These are phyloP conservation scores for Picea mariana DNA, from an alignment of 83 land plant genomes.

Conservation along the genomic window DNA sequence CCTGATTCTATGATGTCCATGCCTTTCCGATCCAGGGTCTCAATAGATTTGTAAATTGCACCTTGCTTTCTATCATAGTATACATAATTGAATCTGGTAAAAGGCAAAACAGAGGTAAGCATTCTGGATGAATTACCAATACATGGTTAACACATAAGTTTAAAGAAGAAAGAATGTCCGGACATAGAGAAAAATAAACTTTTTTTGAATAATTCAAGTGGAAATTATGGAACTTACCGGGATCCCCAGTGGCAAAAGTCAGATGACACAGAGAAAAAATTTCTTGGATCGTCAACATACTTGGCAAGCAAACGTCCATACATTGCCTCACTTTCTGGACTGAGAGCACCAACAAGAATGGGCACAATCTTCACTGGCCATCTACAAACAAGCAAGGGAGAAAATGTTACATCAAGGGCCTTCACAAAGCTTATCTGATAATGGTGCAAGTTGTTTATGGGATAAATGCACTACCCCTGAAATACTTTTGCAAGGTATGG, in stretches of 20 bases:
- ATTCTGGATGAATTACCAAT: background rate
- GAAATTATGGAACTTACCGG: conserved; percentile 42
- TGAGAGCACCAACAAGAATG: conserved; percentile 88
- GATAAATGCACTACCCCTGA: conserved; percentile 8
- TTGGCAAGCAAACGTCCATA: conserved; percentile 89
- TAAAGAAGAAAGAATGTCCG: background rate
- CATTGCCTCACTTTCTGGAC: conserved; percentile 81
- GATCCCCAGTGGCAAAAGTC: conserved; percentile 98
- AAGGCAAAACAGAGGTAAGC: conserved; percentile 6
- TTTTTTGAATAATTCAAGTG: background rate
- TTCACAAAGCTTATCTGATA: background rate
- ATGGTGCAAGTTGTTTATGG: background rate
- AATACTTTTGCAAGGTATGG: conserved; percentile 96
- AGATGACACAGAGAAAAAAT: conserved; percentile 92
- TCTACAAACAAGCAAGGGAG: conserved; percentile 32
- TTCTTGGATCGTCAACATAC: conserved; percentile 86
- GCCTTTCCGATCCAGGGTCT: conserved; percentile 84
- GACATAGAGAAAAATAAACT: background rate
- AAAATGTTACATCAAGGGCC: background rate
- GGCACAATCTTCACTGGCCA: conserved; percentile 87
- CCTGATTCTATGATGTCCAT: conserved; percentile 94
- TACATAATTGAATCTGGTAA: conserved; percentile 55
- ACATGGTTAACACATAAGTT: background rate
- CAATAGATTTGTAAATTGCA: conserved; percentile 90
- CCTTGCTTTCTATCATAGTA: conserved; percentile 90